Base-by-base conservation (phyloP, 1,284 basidiomycete genomes). In the Clitocybe nebularis region DNA sequence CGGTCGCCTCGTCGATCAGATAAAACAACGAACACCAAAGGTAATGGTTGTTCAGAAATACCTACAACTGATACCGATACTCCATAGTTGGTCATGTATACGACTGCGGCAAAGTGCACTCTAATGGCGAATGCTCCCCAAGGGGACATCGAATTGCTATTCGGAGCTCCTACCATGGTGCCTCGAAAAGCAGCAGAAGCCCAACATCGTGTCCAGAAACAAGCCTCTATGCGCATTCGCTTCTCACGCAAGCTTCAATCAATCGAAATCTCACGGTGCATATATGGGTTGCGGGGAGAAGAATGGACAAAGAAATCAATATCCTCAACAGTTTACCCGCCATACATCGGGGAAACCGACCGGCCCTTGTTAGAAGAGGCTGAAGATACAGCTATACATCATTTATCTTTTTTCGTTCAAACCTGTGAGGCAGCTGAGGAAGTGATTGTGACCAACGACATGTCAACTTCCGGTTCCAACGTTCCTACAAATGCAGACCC, bases 121-220 rank as follows among this genome's bases (percentile, higher is more conserved):
- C 59, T 79, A 14, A 79, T 80, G 77, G 65, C 71, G 3, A 79
- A 81, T 45, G 58, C 61, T n/a, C 72, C 77, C 21, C 59, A 52
- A 17, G 74, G 66, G 11, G 77, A 79, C 45, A 59, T 79, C 23
- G 75, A 79, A 48, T 44, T 75, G 10, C 46, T 69, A 16, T 55
- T 69, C 38, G 11, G 29, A 16, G 29, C 14, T 6, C 14, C 14
- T 32, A 16, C 19, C 55, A 56, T 17, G 50, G 47, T 23, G 28
- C 49, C 23, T 23, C 28, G 24, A 21, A 38, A 13, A 9, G 28
- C 17, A 32, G 36, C 13, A 38, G 16, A 17, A 44, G 39, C 24
- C 10, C 13, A 17, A 5, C 5, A 24, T 23, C 11, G 19, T 38
- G 39, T 39, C 13, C 46, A 42, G 26, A 40, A 20, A 38, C 47